Percentiles rank a stretch among this genome's conserved stretches.
These are phyloP conservation scores for Recurvomyces mirabilis DNA, from an alignment of 495 filamentous ascomycete species.

Conservation along the genomic window DNA sequence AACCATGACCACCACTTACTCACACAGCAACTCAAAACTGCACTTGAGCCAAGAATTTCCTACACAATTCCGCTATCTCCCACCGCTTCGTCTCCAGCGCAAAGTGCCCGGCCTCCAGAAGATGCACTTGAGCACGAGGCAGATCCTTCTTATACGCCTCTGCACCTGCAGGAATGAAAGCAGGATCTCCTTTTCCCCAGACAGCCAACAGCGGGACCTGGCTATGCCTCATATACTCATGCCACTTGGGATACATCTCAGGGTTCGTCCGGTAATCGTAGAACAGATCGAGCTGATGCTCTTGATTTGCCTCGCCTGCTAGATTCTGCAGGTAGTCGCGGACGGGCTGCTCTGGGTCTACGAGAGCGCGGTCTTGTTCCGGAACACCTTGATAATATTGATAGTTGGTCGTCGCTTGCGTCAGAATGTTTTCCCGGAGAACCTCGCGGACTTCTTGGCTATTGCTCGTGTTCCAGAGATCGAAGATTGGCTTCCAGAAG, in stretches of 20 bases:
- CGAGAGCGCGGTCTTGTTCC: slow-evolving; percentile 20
- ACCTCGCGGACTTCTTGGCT: slow-evolving; percentile 30
- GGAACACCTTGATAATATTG: slow-evolving; percentile 42
- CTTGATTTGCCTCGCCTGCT: slow-evolving; percentile 40
- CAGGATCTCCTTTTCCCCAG: slow-evolving; percentile 52
- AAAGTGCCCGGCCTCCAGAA: slow-evolving; percentile 54
- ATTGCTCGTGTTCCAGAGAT: slow-evolving; percentile 36
- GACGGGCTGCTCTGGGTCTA: slow-evolving; percentile 40
- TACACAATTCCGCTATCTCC: slow-evolving; percentile 39
- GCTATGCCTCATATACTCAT: slow-evolving; percentile 43
- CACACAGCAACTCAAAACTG: too few relatives aligned
- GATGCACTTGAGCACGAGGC: slow-evolving; percentile 37
- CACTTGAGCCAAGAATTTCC: slow-evolving; percentile 35
- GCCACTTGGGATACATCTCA: slow-evolving; percentile 45
- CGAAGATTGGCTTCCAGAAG: slow-evolving; percentile 44
- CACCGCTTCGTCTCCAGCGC: slow-evolving; percentile 44
- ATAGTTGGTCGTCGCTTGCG: too few relatives aligned
- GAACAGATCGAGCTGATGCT: slow-evolving; percentile 50
- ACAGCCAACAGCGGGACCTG: slow-evolving; percentile 47
- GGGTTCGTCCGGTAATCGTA: slow-evolving; percentile 48
- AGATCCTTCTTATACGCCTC: slow-evolving; percentile 49
- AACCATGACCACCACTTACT: too few relatives aligned
- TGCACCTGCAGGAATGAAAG: slow-evolving; percentile 47
- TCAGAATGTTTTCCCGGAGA: slow-evolving; percentile 31
- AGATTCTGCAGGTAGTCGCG: slow-evolving; percentile 33